These are phyloP conservation scores for Trichoderma koningiopsis DNA, from an alignment of 2,329 filamentous ascomycete species.

Conservation along the genomic window DNA sequence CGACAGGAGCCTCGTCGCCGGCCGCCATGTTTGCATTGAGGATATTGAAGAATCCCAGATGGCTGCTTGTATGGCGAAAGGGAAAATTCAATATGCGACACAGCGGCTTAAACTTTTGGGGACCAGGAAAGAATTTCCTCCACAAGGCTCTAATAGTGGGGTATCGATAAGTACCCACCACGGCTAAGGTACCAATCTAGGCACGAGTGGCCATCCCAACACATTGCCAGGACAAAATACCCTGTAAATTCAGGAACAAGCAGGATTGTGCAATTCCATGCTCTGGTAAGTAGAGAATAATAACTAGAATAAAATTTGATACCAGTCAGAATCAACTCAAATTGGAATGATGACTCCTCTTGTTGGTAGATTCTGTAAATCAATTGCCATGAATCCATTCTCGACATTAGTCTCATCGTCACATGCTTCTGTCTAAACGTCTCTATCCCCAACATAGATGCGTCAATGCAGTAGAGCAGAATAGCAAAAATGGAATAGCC, in stretches of 20 bases:
- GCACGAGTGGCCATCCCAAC: not conserved
- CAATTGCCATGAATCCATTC: not conserved
- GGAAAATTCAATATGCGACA: conserved; percentile 2
- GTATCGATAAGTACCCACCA: not conserved
- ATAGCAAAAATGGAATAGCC: not conserved
- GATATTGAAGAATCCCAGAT: conserved; percentile 10
- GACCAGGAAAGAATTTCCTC: conserved; percentile 23
- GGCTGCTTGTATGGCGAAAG: not conserved
- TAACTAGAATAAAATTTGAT: too few species aligned
- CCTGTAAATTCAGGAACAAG: not conserved
- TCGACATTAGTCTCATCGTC: not conserved
- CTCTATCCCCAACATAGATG: not conserved
- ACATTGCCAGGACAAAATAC: not conserved
- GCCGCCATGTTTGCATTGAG: conserved; percentile 40
- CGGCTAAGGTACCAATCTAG: not conserved
- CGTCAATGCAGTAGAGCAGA: not conserved
- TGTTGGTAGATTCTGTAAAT: not conserved
- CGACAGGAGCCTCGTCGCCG: conserved; percentile 36
- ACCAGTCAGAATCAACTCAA: not conserved
- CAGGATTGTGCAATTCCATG: not conserved
- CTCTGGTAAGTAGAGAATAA: not conserved
- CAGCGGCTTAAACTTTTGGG: conserved; percentile 12
- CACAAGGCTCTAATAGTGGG: conserved; percentile 9
- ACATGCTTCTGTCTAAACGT: not conserved
- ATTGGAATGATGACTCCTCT: too few species aligned